phyloP scores from a whole-genome alignment of 805 yeast genomes.

The Lipomyces yamadae region DNA sequence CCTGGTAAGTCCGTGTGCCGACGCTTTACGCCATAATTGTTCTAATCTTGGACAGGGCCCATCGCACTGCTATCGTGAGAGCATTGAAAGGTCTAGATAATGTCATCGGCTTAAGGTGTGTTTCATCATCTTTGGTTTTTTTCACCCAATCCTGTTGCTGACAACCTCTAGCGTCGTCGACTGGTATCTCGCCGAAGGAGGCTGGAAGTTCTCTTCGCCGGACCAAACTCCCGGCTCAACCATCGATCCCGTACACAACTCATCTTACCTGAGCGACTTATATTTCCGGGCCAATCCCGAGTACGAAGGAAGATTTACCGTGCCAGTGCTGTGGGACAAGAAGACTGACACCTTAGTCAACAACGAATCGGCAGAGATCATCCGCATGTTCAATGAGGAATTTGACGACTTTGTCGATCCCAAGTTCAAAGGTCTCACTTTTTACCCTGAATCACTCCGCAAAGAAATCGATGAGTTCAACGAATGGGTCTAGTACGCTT shows the following conservation, averaged over 20 bases:
- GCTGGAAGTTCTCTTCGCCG: conserved; percentile 78
- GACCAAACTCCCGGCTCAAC: conserved; percentile 57
- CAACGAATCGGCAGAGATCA: conserved; percentile 89
- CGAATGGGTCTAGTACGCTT: conserved; percentile 64
- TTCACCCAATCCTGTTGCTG: background rate
- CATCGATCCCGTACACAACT: conserved; percentile 64
- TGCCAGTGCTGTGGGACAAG: conserved; percentile 92
- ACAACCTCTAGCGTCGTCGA: conserved; percentile 73
- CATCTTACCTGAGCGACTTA: conserved; percentile 65
- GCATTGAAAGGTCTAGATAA: conserved; percentile 72
- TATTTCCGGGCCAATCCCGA: conserved; percentile 77
- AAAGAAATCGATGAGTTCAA: conserved; percentile 75
- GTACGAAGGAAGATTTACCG: conserved; percentile 84
- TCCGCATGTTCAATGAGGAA: conserved; percentile 79
- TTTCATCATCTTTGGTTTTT: background rate
- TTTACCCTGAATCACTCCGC: conserved; percentile 63
- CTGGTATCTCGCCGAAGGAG: conserved; percentile 84
- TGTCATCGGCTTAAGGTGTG: conserved; percentile 47
- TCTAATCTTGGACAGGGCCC: conserved; percentile 56
- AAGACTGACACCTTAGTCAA: conserved; percentile 81
- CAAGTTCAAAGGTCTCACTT: conserved; percentile 57
- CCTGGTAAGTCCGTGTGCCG: conserved; percentile 87
- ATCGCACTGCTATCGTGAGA: conserved; percentile 76
- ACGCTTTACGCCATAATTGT: background rate
- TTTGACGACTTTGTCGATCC: conserved; percentile 57